phyloP scores from a whole-genome alignment of 2,329 filamentous ascomycete species.

The Scedosporium aurantiacum region DNA sequence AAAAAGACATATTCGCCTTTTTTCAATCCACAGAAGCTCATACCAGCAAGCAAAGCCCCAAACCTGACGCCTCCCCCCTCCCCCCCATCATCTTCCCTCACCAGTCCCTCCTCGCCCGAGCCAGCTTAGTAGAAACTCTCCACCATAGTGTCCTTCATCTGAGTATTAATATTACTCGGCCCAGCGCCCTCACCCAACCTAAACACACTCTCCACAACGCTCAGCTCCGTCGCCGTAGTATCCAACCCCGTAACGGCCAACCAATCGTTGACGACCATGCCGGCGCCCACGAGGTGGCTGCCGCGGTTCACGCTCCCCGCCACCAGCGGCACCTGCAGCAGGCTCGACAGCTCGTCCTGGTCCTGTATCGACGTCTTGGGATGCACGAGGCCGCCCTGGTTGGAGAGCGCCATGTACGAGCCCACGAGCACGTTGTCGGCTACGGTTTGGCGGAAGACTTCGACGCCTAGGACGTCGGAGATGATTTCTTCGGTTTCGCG shows the following conservation, averaged over 20 bases:
- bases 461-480: conserved; percentile 80
- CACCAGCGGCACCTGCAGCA: conserved; percentile 91
- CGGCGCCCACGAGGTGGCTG: conserved; percentile 86
- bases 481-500: conserved; percentile 98
- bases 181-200: conserved; percentile 78
- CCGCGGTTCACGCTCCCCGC: conserved; percentile 91
- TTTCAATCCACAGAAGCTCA: too few relatives aligned
- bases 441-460: conserved; percentile 88
- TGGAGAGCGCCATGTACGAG: conserved; percentile 91
- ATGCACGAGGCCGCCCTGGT: conserved; percentile 93
- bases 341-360: conserved; percentile 88
- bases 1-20: too few relatives aligned
- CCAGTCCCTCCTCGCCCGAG: neutral
- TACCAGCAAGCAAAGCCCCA: neutral
- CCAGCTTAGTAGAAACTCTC: conserved; percentile 83
- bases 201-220: conserved; percentile 94
- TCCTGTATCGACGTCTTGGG: conserved; percentile 96
- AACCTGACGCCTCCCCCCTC: neutral
- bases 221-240: conserved; percentile 89
- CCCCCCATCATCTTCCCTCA: neutral
- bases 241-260: conserved; percentile 85
- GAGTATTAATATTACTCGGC: conserved; percentile 67
- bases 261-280: conserved; percentile 96
- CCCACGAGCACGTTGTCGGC: conserved; percentile 95
- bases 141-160: conserved; percentile 95